Percentiles rank a stretch among this genome's conserved stretches.
phyloP scores from a whole-genome alignment of 768 basidiomycete species.

The Austroboletus festivus region DNA sequence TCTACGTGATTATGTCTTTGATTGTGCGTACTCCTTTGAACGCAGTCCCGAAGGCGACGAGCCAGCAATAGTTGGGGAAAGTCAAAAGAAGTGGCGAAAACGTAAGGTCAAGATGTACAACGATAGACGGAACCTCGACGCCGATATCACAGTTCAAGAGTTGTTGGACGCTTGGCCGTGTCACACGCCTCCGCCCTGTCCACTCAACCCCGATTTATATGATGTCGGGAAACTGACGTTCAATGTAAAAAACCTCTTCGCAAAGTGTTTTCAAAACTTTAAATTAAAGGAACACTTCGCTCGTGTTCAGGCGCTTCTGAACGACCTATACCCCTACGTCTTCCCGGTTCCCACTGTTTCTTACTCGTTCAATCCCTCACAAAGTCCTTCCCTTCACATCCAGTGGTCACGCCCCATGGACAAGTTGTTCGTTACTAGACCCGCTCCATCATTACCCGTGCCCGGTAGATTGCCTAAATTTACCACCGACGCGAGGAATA shows the following conservation, averaged over 20 bases:
- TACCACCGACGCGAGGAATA: neutral
- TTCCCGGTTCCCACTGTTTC: neutral
- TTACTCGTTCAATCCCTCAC: slow-evolving; percentile 7
- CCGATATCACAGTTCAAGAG: neutral
- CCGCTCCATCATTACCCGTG: neutral
- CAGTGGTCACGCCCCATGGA: neutral
- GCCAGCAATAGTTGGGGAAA: neutral
- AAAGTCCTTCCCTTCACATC: neutral
- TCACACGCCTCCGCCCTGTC: slow-evolving; percentile 7
- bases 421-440: slow-evolving; percentile 7
- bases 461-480: neutral
- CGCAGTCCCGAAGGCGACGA: slow-evolving; percentile 11
- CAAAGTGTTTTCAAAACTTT: slow-evolving; percentile 16
- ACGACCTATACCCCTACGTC: neutral
- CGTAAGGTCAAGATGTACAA: slow-evolving; percentile 11
- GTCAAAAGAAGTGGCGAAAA: neutral
- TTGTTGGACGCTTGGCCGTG: slow-evolving; percentile 20
- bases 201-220: slow-evolving; percentile 2
- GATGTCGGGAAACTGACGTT: slow-evolving; percentile 1
- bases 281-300: slow-evolving; percentile 13
- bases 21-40: slow-evolving; percentile 1
- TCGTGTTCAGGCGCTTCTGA: slow-evolving; percentile 10
- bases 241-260: slow-evolving; percentile 4
- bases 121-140: slow-evolving; percentile 6
- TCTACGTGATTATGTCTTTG: neutral